phyloP scores from a whole-genome alignment of 495 filamentous ascomycete species.

The Polyplosphaeria fusca region DNA sequence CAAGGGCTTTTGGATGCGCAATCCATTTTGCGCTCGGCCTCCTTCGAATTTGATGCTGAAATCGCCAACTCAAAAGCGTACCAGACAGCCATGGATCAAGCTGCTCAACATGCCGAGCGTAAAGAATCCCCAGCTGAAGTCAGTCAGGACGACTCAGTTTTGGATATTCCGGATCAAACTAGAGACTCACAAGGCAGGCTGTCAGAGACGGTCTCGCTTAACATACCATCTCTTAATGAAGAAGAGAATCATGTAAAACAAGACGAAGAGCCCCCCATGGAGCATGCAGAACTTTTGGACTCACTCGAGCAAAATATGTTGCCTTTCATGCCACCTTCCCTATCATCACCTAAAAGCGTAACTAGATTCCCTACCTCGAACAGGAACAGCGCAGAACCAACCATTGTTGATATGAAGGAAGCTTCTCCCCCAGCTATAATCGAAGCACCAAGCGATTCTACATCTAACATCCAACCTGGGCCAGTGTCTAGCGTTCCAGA shows the following conservation, averaged over 20 bases:
- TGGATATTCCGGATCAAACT: not conserved
- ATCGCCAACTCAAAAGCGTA: constrained; percentile 29
- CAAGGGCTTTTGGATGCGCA: not conserved
- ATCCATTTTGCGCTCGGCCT: constrained; percentile 8
- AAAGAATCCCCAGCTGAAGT: no score
- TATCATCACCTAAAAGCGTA: no score
- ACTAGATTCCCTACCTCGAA: no score
- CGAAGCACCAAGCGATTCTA: no score
- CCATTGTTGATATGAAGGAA: not conserved
- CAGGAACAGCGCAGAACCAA: not conserved
- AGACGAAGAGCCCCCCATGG: not conserved
- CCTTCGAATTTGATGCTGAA: constrained; percentile 25
- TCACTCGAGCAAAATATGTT: constrained; percentile 12
- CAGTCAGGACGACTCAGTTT: no score
- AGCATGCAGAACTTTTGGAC: constrained; percentile 9
- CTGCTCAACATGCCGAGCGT: not conserved
- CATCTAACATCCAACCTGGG: not conserved
- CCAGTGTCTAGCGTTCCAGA: not conserved
- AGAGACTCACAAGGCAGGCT: not conserved
- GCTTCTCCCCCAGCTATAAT: no score
- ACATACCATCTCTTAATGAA: not conserved
- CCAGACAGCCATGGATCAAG: constrained; percentile 12
- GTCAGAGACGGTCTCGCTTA: not conserved
- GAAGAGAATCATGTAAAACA: not conserved
- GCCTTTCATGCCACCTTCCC: constrained; percentile 23